These are phyloP conservation scores for Pistacia atlantica DNA, from an alignment of 345 rosid species.

Conservation along the genomic window DNA sequence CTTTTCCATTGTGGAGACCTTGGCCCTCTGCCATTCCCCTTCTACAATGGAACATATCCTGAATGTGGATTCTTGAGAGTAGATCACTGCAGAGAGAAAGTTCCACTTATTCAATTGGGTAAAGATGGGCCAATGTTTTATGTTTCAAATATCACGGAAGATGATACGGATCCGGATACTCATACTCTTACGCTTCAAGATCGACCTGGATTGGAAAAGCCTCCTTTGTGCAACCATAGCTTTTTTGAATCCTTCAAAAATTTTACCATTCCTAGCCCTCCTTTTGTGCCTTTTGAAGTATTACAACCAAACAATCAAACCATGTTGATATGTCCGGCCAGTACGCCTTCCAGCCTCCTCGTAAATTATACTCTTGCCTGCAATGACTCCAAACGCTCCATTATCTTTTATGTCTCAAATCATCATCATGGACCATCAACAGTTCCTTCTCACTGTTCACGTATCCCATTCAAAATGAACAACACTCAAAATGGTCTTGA, in stretches of 20 bases:
- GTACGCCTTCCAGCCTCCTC: not conserved
- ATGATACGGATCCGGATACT: too few relatives aligned
- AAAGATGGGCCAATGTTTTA: too few relatives aligned
- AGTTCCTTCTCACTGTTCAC: constrained; percentile 26
- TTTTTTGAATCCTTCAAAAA: constrained; percentile 26
- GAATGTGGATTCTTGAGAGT: constrained; percentile 33
- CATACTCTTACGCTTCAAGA: too few relatives aligned
- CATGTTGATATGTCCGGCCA: not conserved
- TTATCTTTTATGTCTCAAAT: not conserved
- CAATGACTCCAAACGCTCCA: constrained; percentile 16
- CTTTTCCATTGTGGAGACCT: constrained; percentile 27
- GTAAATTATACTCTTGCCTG: constrained; percentile 9
- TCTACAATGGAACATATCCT: not conserved
- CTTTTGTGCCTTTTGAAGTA: constrained; percentile 23
- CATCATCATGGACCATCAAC: not conserved
- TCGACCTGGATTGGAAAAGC: too few relatives aligned
- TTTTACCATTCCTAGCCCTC: constrained; percentile 32
- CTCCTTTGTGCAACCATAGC: not conserved
- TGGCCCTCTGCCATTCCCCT: constrained; percentile 24
- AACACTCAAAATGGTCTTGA: not conserved
- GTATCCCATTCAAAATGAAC: constrained; percentile 21
- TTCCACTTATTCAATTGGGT: not conserved
- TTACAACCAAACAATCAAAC: not conserved
- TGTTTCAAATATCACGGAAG: too few relatives aligned
- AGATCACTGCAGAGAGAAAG: constrained; percentile 20